Conservation (phyloP, 352 stramenopile species). For the Phytopythium montanum region DNA sequence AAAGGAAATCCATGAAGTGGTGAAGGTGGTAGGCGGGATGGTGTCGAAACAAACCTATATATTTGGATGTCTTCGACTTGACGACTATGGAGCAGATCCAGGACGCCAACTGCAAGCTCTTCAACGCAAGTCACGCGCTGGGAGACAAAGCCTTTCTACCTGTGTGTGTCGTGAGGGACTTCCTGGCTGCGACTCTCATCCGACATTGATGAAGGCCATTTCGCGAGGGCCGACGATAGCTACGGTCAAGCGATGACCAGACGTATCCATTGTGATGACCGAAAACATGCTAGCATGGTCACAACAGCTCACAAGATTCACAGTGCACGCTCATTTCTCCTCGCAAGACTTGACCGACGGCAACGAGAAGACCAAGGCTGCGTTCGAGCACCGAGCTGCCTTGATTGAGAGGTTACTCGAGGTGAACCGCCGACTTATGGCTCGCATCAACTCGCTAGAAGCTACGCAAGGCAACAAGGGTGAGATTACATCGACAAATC, state of each 20-base stretch:
- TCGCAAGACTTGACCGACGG: slow-evolving; percentile 2
- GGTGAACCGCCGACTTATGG: slow-evolving; percentile 1
- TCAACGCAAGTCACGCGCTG: slow-evolving; percentile 13
- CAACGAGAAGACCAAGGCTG: slow-evolving; percentile 5
- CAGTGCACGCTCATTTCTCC: background rate
- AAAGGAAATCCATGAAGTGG: slow-evolving; percentile 14
- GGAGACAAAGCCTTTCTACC: slow-evolving; percentile 6
- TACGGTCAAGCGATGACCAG: background rate
- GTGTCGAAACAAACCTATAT: slow-evolving; percentile 7
- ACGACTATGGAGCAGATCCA: slow-evolving; percentile 8
- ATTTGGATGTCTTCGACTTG: slow-evolving; percentile 12
- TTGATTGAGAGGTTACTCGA: slow-evolving; percentile 9
- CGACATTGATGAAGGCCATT: slow-evolving; percentile 10
- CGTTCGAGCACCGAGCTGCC: slow-evolving; percentile 5
- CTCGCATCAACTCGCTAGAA: slow-evolving; percentile 7
- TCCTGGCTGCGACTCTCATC: slow-evolving; percentile 11
- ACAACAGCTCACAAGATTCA: slow-evolving; percentile 1
- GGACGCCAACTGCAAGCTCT: slow-evolving; percentile 9
- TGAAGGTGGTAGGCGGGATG: slow-evolving; percentile 18
- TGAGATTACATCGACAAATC: background rate
- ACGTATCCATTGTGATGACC: slow-evolving; percentile 1
- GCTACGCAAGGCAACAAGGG: background rate
- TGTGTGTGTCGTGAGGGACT: slow-evolving; percentile 9
- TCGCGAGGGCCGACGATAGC: background rate
- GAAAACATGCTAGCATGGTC: slow-evolving; percentile 9